A percentile compares a stretch with the other conserved stretches of the same genome.
These are phyloP conservation scores for Phylloporus rhodoxanthus DNA, from an alignment of 768 basidiomycete genomes.

Conservation along the genomic window DNA sequence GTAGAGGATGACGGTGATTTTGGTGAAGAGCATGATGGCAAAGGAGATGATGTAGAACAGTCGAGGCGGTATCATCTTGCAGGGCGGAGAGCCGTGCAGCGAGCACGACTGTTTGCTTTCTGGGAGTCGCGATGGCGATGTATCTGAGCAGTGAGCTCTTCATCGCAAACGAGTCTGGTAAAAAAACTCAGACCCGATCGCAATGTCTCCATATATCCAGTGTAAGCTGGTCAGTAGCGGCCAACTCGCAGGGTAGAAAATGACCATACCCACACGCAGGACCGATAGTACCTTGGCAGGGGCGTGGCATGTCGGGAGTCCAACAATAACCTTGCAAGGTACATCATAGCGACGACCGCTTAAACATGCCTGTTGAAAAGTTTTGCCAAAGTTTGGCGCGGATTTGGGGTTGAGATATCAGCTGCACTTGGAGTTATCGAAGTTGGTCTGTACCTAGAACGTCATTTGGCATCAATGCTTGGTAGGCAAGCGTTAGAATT, in stretches of 20 bases:
- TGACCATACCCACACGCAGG: no score
- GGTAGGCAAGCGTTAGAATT: no score
- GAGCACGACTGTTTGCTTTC: not conserved
- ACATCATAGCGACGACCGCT: no score
- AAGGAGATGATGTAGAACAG: constrained; percentile 13
- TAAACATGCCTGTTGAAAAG: no score
- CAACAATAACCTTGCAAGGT: no score
- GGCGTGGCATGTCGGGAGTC: no score
- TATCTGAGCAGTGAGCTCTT: not conserved
- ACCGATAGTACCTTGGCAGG: no score
- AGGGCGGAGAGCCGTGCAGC: not conserved
- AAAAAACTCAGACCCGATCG: constrained; percentile 7
- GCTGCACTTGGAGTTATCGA: no score
- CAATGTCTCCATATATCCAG: not conserved
- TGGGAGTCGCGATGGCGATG: not conserved
- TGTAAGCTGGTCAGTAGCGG: not conserved
- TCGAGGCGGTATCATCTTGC: constrained; percentile 15
- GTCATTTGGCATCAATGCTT: no score
- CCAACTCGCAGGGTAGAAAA: no score
- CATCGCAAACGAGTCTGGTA: constrained; percentile 4
- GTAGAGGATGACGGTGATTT: constrained; percentile 12
- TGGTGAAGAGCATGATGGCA: constrained; percentile 18
- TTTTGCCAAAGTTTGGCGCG: no score
- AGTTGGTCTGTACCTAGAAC: no score
- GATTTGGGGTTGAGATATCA: not conserved